A percentile compares a stretch with the other conserved stretches of the same genome.
These are phyloP conservation scores for Alopecurus myosuroides DNA, from an alignment of 176 grass and related monocot species.

Conservation along the genomic window DNA sequence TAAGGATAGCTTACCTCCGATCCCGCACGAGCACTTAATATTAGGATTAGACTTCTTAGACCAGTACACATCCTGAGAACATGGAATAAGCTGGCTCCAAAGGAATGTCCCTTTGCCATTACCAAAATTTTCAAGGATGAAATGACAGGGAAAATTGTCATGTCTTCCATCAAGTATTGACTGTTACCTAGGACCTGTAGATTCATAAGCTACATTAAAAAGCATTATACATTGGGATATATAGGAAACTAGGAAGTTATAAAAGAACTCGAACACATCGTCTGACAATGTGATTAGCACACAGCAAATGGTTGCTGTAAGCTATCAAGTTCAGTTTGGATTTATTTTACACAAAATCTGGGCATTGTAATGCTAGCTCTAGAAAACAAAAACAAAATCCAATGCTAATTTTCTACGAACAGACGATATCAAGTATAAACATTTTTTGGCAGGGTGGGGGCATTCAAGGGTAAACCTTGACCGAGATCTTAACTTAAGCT, in stretches of 20 bases:
- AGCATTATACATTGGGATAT: neutral
- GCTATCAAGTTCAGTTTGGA: neutral
- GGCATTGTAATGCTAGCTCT: neutral
- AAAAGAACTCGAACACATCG: neutral
- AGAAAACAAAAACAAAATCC: neutral
- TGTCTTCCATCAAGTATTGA: constrained; percentile 26
- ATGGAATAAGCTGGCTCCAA: constrained; percentile 20
- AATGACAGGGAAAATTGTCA: neutral
- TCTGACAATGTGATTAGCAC: neutral
- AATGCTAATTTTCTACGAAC: neutral
- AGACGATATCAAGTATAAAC: neutral
- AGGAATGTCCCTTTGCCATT: neutral
- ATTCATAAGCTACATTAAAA: neutral
- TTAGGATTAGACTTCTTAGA: neutral
- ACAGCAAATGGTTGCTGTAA: neutral
- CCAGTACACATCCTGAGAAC: constrained; percentile 11
- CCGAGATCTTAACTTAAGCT: neutral
- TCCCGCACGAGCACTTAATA: neutral
- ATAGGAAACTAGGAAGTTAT: neutral
- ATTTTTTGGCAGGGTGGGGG: neutral
- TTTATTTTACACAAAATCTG: constrained; percentile 1
- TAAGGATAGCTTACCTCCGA: neutral
- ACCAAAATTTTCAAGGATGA: neutral
- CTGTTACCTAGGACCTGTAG: neutral
- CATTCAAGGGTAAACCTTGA: neutral